Evolutionary conservation across 257 asterid genomes (phyloP).

Genomic region (Sherardia arvensis): DNA sequence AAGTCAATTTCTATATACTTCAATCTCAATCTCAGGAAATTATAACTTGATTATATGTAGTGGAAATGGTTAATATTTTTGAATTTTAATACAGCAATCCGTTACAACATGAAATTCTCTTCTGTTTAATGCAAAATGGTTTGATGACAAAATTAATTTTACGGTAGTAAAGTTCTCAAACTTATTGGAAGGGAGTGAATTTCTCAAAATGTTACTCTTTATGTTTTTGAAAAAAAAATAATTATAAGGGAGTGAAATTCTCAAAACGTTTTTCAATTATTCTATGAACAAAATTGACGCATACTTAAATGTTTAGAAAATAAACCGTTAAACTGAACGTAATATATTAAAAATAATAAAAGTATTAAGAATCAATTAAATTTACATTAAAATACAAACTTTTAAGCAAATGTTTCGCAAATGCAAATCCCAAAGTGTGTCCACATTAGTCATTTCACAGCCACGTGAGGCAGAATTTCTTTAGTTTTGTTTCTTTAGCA

Average conservation of each 20-base stretch:
- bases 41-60: too few species aligned
- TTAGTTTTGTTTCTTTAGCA: conserved; percentile 2
- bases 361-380: too few species aligned
- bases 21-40: too few species aligned
- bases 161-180: background rate
- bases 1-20: too few species aligned
- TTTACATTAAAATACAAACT: too few species aligned
- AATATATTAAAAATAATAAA: too few species aligned
- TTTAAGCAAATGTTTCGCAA: background rate
- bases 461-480: conserved; percentile 11
- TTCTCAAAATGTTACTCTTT: background rate
- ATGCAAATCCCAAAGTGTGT: background rate
- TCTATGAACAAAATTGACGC: too few species aligned
- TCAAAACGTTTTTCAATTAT: too few species aligned
- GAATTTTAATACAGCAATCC: background rate
- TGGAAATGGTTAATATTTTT: too few species aligned
- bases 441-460: conserved; percentile 7
- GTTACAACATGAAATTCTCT: background rate
- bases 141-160: too few species aligned
- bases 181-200: background rate
- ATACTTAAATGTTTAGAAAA: too few species aligned
- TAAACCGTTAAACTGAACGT: too few species aligned
- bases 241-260: background rate
- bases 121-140: background rate
- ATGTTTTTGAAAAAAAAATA: background rate